A percentile compares a stretch with the other conserved stretches of the same genome.
Evolutionary conservation across 2,329 filamentous ascomycete species (phyloP).

Genomic region (Aspergillus sp.): DNA sequence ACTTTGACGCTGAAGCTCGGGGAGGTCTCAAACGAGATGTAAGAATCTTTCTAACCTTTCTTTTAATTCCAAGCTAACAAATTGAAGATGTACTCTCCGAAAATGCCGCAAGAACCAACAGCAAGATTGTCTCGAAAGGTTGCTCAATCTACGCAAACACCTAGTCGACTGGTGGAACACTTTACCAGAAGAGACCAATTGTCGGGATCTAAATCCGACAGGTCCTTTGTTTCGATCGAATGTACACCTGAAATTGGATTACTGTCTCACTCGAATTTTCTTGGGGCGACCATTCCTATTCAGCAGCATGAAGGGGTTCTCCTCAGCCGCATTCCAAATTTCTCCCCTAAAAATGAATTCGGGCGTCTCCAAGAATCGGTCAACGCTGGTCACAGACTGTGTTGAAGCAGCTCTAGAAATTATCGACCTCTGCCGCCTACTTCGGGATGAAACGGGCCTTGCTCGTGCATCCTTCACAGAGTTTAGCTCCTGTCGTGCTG

Average conservation of each 20-base stretch:
- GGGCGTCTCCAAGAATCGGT: slow-evolving; percentile 35
- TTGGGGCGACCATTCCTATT: slow-evolving; percentile 57
- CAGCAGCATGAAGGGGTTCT: slow-evolving; percentile 35
- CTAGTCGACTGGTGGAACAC: slow-evolving; percentile 46
- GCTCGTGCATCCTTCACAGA: slow-evolving; percentile 58
- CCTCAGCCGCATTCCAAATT: slow-evolving; percentile 19
- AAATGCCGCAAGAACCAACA: slow-evolving; percentile 41
- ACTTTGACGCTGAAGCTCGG: slow-evolving; percentile 45
- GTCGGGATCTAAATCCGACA: slow-evolving; percentile 42
- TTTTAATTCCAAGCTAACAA: slow-evolving; percentile 18
- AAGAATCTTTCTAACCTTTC: slow-evolving; percentile 9
- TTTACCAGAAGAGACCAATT: slow-evolving; percentile 39
- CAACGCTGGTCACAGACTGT: slow-evolving; percentile 51
- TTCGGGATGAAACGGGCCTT: slow-evolving; percentile 53
- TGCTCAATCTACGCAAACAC: slow-evolving; percentile 39
- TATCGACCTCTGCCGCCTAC: slow-evolving; percentile 51
- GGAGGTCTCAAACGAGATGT: slow-evolving; percentile 44
- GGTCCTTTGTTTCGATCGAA: slow-evolving; percentile 49
- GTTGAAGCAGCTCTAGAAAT: slow-evolving; percentile 54
- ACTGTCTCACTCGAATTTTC: slow-evolving; percentile 55
- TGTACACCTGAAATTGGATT: slow-evolving; percentile 54
- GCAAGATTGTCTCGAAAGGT: slow-evolving; percentile 40
- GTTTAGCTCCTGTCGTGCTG: slow-evolving; percentile 57
- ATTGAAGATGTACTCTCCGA: slow-evolving; percentile 37
- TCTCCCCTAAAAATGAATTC: slow-evolving; percentile 30